phyloP scores from a whole-genome alignment of 495 filamentous ascomycete species.

The Lasiosphaeria ovina region DNA sequence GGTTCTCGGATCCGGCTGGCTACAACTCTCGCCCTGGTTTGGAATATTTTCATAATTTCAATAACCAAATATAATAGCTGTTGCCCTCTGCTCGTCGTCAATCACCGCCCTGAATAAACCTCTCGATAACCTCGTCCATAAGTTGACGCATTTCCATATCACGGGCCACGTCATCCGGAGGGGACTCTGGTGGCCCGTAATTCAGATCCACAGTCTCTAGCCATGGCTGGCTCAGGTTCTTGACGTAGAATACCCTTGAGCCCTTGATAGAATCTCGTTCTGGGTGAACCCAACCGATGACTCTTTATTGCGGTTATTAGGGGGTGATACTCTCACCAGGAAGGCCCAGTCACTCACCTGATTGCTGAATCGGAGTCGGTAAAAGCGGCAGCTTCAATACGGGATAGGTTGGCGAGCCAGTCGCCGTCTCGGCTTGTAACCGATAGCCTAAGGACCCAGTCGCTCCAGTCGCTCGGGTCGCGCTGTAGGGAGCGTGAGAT shows the following conservation, averaged over 20 bases:
- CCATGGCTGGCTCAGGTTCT: slow-evolving; percentile 12
- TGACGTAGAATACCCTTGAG: slow-evolving; percentile 13
- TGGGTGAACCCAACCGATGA: slow-evolving; percentile 11
- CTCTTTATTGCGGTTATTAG: slow-evolving; percentile 12
- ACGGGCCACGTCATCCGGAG: slow-evolving; percentile 8
- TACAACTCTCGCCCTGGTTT: not conserved
- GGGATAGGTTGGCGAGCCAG: slow-evolving; percentile 10
- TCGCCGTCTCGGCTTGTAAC: slow-evolving; percentile 9
- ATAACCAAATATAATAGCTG: slow-evolving; percentile 4
- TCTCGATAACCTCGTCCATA: slow-evolving; percentile 10
- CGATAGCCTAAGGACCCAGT: slow-evolving; percentile 1
- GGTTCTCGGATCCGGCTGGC: too few relatives aligned
- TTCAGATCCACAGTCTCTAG: slow-evolving; percentile 9
- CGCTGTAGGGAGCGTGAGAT: not conserved
- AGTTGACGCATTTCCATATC: slow-evolving; percentile 11
- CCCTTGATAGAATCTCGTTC: slow-evolving; percentile 11
- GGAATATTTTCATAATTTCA: slow-evolving; percentile 6
- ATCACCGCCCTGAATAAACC: slow-evolving; percentile 14
- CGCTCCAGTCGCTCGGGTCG: not conserved
- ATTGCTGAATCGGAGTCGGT: slow-evolving; percentile 9
- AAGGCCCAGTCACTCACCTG: slow-evolving; percentile 9
- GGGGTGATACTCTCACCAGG: not conserved
- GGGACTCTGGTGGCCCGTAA: slow-evolving; percentile 6
- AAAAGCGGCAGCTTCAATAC: slow-evolving; percentile 7
- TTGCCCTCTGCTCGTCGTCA: slow-evolving; percentile 6